Evolutionary conservation across 176 grass and related monocot genomes (phyloP).

Genomic region (Musa beccarii): DNA sequence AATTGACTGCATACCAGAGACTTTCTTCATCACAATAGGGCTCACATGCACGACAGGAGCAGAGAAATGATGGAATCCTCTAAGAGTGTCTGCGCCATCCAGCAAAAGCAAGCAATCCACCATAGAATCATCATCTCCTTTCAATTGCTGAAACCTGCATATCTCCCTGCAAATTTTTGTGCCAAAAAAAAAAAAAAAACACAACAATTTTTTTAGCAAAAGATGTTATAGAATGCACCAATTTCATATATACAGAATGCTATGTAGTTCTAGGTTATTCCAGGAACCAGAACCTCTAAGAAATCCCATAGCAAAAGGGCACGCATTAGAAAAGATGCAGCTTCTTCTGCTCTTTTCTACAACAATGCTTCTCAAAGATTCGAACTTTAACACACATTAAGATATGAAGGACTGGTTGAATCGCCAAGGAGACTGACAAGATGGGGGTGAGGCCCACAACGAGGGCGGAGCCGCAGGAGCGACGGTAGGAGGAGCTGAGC

Average conservation of each 20-base stretch:
- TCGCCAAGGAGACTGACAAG: constrained; percentile 28
- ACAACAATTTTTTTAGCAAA: not conserved
- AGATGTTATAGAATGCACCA: not conserved
- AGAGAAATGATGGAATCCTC: constrained; percentile 26
- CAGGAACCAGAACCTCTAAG: not conserved
- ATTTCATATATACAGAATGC: not conserved
- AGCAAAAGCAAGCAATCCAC: constrained; percentile 55
- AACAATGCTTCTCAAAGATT: constrained; percentile 5
- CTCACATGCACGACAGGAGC: constrained; percentile 41
- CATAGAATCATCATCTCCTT: constrained; percentile 13
- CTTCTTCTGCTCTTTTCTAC: not conserved
- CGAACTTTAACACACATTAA: not conserved
- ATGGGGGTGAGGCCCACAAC: constrained; percentile 72
- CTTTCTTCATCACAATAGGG: constrained; percentile 66
- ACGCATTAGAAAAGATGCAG: not conserved
- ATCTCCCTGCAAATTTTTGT: constrained; percentile 42
- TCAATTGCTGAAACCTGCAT: constrained; percentile 35
- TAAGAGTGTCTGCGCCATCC: constrained; percentile 34
- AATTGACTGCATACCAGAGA: constrained; percentile 75
- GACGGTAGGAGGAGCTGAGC: constrained; percentile 59
- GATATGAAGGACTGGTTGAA: too few species aligned
- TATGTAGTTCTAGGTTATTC: not conserved
- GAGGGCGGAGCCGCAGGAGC: constrained; percentile 38
- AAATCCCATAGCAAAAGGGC: not conserved
- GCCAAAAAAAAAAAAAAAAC: not conserved